These are phyloP conservation scores for Punctularia strigosozonata DNA, from an alignment of 768 basidiomycete species.

Conservation along the genomic window DNA sequence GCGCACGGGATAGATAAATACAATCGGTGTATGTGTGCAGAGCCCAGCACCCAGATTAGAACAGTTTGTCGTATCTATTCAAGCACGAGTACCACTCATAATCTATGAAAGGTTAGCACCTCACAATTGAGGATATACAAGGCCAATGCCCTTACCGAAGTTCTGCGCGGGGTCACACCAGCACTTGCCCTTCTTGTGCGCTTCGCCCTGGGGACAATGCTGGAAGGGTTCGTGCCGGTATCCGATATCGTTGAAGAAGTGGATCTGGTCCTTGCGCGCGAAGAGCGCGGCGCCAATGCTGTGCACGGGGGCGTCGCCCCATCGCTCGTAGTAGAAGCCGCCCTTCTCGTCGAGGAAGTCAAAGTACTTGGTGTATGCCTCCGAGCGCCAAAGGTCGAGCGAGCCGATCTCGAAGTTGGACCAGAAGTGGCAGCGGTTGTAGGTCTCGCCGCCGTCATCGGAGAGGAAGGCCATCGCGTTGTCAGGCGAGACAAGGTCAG, in stretches of 20 bases:
- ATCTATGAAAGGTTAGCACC: slow-evolving; percentile 28
- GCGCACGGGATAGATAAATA: slow-evolving; percentile 5
- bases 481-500: slow-evolving; percentile 31
- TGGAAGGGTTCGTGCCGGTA: slow-evolving; percentile 93
- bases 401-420: slow-evolving; percentile 55
- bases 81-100: slow-evolving; percentile 86
- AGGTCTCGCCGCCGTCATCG: slow-evolving; percentile 40
- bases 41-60: slow-evolving; percentile 16
- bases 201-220: slow-evolving; percentile 74
- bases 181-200: slow-evolving; percentile 70
- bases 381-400: slow-evolving; percentile 43
- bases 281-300: slow-evolving; percentile 84
- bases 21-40: not conserved
- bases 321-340: slow-evolving; percentile 56
- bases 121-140: slow-evolving; percentile 3
- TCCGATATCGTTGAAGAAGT: slow-evolving; percentile 92
- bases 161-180: slow-evolving; percentile 71
- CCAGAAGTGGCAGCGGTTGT: slow-evolving; percentile 56
- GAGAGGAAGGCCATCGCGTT: slow-evolving; percentile 49
- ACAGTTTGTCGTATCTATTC: slow-evolving; percentile 59
- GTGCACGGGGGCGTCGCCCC: slow-evolving; percentile 86
- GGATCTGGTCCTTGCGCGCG: slow-evolving; percentile 78
- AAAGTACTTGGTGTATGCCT: slow-evolving; percentile 48
- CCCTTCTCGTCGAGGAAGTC: slow-evolving; percentile 41
- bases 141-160: slow-evolving; percentile 42